Base-by-base conservation (phyloP, 768 basidiomycete genomes). In the Cyclocybe aegerita region DNA sequence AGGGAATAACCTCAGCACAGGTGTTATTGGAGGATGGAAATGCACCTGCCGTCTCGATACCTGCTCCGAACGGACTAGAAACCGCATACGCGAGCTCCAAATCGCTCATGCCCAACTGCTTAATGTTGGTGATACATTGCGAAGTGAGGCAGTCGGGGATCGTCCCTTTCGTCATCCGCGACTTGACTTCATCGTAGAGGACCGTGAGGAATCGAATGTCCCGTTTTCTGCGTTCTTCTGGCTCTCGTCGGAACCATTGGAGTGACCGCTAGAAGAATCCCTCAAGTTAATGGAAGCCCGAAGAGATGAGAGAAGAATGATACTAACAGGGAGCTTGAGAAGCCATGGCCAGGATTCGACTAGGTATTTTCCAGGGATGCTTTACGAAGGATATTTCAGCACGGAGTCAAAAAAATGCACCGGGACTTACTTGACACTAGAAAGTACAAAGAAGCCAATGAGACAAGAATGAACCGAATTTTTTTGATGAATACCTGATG, bases 271-370 rank as follows among this genome's bases (percentile, higher is more conserved):
- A 43, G 31, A 29, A 12, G 4, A 11, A 40, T 4, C 3, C 16
- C 9, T 11, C 29, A 32, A 42, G 33, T 23, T 49, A 23, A 8
- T 23, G 4, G 9, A 15, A 16, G 17, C 12, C 37, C 23, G 3
- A n/a, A 23, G n/a, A 17, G 6, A 9, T 42, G 5, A 36, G 23
- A 33, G 7, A 36, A 3, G 12, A 9, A 9, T n/a, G n/a, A n/a
- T n/a, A 38, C 67, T 38, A 59, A 73, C 72, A 9, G 76, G 76
- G 15, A 78, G 66, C 46, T 71, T 72, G 4, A 77, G 60, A 2
- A 78, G 66, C 69, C 75, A 76, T 0, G 76, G 76, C 69, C 73
- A 70, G 1, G 73, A 72, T 58, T 78, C 76, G 9, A 78, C 76
- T 3, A 78, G 50, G 44, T 75, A 77, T 58, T 76, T 78, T 29